These are phyloP conservation scores for Closterium sp. DNA, from an alignment of 139 green algal species.

Conservation along the genomic window DNA sequence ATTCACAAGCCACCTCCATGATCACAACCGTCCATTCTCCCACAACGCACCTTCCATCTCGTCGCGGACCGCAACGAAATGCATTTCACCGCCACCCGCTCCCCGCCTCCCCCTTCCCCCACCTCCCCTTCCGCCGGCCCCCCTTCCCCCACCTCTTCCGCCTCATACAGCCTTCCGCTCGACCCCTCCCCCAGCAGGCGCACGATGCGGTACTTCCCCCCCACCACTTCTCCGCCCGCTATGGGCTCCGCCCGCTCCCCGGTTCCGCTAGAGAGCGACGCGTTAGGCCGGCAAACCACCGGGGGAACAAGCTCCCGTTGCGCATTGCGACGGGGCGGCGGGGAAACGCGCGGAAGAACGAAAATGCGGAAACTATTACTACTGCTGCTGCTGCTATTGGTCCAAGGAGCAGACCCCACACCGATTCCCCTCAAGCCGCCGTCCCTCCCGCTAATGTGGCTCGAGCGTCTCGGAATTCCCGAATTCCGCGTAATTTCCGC, in stretches of 20 bases:
- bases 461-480: background rate
- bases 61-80: slow-evolving; percentile 32
- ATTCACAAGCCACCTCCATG: background rate
- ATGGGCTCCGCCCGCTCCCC: background rate
- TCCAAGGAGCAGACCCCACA: no score
- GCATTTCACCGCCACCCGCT: slow-evolving; percentile 34
- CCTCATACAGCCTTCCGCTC: slow-evolving; percentile 39
- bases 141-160: slow-evolving; percentile 2
- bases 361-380: background rate
- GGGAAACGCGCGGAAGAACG: background rate
- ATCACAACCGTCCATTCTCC: background rate
- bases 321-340: background rate
- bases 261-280: background rate
- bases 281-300: background rate
- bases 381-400: background rate
- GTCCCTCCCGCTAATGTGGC: background rate
- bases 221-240: slow-evolving; percentile 19
- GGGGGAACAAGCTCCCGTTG: background rate
- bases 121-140: background rate
- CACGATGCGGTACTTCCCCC: slow-evolving; percentile 44
- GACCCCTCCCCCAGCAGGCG: slow-evolving; percentile 34
- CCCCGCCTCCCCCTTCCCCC: background rate
- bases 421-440: no score
- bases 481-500: no score
- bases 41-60: slow-evolving; percentile 34